Evolutionary conservation across 345 rosid species (phyloP).

Genomic region (Brassica cretica): DNA sequence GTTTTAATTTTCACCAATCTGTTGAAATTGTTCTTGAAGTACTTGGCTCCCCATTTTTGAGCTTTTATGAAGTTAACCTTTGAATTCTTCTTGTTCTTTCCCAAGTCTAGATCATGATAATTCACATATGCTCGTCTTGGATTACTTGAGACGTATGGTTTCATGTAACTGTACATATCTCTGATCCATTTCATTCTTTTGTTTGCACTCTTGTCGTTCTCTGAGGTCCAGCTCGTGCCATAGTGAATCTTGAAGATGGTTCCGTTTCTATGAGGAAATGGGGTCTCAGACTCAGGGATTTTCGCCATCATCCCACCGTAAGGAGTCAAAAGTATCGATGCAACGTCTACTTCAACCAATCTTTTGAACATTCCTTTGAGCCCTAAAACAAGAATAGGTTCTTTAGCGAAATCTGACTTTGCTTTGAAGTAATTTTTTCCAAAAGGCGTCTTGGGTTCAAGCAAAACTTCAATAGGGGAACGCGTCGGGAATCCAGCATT

Average conservation of each 20-base stretch:
- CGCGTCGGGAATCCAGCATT: slow-evolving; percentile 44
- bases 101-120: slow-evolving; percentile 73
- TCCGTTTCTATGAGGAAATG: background rate
- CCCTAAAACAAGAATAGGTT: background rate
- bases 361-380: background rate
- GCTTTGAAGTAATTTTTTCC: slow-evolving; percentile 45
- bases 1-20: slow-evolving; percentile 14
- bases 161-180: slow-evolving; percentile 48
- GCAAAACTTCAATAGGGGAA: slow-evolving; percentile 41
- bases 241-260: background rate
- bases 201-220: background rate
- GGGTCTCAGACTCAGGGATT: background rate
- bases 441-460: slow-evolving; percentile 47
- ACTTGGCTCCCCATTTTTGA: slow-evolving; percentile 44
- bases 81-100: slow-evolving; percentile 39
- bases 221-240: slow-evolving; percentile 10
- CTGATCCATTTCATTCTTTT: slow-evolving; percentile 22
- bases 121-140: slow-evolving; percentile 61
- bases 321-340: background rate
- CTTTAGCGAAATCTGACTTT: slow-evolving; percentile 51
- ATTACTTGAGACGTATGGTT: slow-evolving; percentile 49
- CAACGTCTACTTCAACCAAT: background rate
- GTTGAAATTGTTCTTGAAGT: slow-evolving; percentile 40
- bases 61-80: slow-evolving; percentile 38
- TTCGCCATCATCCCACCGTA: background rate